phyloP scores from a whole-genome alignment of 2,329 filamentous ascomycete genomes.

The Alternaria ventricosa region DNA sequence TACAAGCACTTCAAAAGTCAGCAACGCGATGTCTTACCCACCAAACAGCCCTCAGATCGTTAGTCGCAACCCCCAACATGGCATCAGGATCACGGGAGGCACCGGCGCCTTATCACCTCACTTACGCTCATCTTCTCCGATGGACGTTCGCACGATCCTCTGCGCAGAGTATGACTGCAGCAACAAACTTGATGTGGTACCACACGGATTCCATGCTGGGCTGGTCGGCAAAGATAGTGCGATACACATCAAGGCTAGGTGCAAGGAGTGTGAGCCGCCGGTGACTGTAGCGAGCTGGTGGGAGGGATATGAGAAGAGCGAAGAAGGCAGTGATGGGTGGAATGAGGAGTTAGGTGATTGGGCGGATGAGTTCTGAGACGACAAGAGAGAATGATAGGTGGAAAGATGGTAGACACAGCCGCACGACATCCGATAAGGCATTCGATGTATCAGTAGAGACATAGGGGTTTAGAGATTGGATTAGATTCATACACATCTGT shows the following conservation, averaged over 20 bases:
- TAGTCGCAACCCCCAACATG: slow-evolving; percentile 5
- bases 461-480: neutral
- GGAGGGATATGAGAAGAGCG: neutral
- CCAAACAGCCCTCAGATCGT: neutral
- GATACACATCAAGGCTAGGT: slow-evolving; percentile 1
- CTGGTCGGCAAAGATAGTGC: neutral
- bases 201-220: neutral
- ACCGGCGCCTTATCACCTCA: neutral
- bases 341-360: neutral
- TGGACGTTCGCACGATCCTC: neutral
- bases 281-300: neutral
- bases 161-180: neutral
- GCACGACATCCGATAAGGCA: neutral
- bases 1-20: too few species aligned
- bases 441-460: neutral
- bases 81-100: neutral
- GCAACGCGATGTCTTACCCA: slow-evolving; percentile 1
- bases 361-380: neutral
- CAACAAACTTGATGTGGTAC: neutral
- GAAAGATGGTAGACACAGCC: neutral
- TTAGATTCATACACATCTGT: neutral
- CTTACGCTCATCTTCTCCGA: neutral
- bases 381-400: neutral
- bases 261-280: slow-evolving; percentile 3
- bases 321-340: neutral